Evolutionary conservation across 345 rosid species (phyloP).

Genomic region (Erucastrum elatum): DNA sequence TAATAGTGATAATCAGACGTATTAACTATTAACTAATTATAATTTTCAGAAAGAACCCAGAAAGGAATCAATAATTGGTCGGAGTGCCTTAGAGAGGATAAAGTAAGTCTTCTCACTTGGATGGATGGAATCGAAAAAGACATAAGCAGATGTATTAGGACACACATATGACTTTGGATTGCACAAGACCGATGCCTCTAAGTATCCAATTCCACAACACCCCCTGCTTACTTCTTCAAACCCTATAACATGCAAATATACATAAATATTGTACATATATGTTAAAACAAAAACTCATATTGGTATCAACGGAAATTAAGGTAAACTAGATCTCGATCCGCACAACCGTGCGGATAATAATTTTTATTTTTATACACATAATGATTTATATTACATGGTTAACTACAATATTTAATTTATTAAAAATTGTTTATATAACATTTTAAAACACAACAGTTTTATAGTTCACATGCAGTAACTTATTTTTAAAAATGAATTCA

Average conservation of each 20-base stretch:
- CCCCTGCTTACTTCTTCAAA: constrained; percentile 61
- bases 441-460: too few species aligned
- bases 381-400: too few species aligned
- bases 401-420: too few species aligned
- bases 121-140: constrained; percentile 86
- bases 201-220: constrained; percentile 77
- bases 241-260: constrained; percentile 38
- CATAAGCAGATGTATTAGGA: constrained; percentile 62
- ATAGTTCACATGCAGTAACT: too few species aligned
- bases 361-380: too few species aligned
- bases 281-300: not conserved
- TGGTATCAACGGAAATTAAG: not conserved
- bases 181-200: constrained; percentile 61
- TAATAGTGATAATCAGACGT: not conserved
- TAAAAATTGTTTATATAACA: too few species aligned
- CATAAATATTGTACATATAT: not conserved
- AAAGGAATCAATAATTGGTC: constrained; percentile 40
- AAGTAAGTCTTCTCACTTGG: constrained; percentile 65
- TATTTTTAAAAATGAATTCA: too few species aligned
- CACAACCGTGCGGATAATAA: too few species aligned
- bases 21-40: not conserved
- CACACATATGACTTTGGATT: constrained; percentile 65
- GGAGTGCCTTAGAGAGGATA: constrained; percentile 39
- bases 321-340: not conserved
- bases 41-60: not conserved